Evolutionary conservation across 305 asterid species (phyloP), one percentile per base, ranked within the genome.

Genomic region (Withania somnifera): DNA sequence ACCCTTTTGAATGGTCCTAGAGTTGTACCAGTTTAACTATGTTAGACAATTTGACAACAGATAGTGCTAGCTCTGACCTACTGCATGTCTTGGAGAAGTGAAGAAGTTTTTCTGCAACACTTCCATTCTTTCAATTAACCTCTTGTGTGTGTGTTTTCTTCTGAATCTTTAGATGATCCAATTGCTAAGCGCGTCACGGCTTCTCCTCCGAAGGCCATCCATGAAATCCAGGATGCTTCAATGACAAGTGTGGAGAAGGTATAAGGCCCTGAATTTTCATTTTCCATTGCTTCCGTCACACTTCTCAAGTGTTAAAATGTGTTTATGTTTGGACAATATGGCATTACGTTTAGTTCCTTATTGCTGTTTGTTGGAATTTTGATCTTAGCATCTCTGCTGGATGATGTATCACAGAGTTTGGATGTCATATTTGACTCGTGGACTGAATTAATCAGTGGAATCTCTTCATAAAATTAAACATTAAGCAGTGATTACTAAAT

Each of bases 81-180:
- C 26, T 50, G 38, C 52, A 63, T 64, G 83, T 64, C 42, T 80
- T 32, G 40, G 34, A 80, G 38, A 80, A 61, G 30, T 40, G 61
- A 63, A 58, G 61, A 51, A 47, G 45, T 75, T 82, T 58, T 69
- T 40, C 73, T 32, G 67, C 58, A 22, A 1, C 38, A 14, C 50
- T 34, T 20, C 2, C 47, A 73, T 34, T 67, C 78, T 68, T 51
- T 79, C 78, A 50, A 47, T 34, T 69, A 24, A 50, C 58, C 68
- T 53, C 28, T 36, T 84, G 24, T 79, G 78, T 53, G 15, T 66
- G 68, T 51, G 24, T 54, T 67, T 77, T 85, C 86, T 56, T 19
- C 42, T 11, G 57, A 51, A 28, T 87, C 53, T 81, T 71, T 88
- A 96, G 99, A 93, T 84, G 99, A 94, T 88, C 98, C 98, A 63